Evolutionary conservation across 305 asterid species (phyloP).

Genomic region (Plantago coronopus): DNA sequence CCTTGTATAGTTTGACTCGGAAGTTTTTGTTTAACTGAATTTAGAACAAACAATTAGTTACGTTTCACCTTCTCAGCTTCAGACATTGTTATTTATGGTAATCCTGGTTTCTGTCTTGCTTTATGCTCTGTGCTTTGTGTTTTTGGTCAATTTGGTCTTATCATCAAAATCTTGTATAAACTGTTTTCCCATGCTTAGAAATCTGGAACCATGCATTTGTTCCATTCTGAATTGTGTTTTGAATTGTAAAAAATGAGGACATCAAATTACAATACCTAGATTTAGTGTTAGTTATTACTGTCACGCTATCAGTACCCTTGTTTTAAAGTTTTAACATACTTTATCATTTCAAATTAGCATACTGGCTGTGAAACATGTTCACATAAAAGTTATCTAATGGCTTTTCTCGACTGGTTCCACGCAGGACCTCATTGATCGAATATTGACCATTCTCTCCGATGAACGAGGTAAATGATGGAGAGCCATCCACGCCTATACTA

Average conservation of each 20-base stretch:
- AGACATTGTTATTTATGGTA: not conserved
- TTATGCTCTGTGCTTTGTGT: not conserved
- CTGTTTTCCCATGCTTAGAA: not conserved
- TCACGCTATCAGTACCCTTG: not conserved
- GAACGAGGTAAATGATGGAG: slow-evolving; percentile 61
- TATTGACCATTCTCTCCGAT: slow-evolving; percentile 65
- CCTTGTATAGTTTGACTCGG: slow-evolving; percentile 17
- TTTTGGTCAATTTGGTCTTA: slow-evolving; percentile 11
- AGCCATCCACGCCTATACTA: slow-evolving; percentile 3
- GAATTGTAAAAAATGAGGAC: slow-evolving; percentile 11
- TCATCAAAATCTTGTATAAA: slow-evolving; percentile 10
- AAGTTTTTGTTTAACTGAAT: slow-evolving; percentile 5
- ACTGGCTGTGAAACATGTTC: slow-evolving; percentile 2
- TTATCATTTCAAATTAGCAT: slow-evolving; percentile 2
- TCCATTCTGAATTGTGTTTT: not conserved
- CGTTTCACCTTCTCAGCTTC: slow-evolving; percentile 3
- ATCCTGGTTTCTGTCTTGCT: not conserved
- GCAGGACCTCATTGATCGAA: slow-evolving; percentile 97
- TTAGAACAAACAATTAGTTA: not conserved
- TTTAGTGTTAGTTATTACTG: no score
- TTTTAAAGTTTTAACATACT: not conserved
- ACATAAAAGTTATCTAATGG: slow-evolving; percentile 2
- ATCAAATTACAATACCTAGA: not conserved
- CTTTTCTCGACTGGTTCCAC: slow-evolving; percentile 20
- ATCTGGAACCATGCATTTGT: slow-evolving; percentile 13